A percentile compares a stretch with the other conserved stretches of the same genome.
Evolutionary conservation across 139 green algal genomes (phyloP).

Genomic region (Pleodorina starrii): DNA sequence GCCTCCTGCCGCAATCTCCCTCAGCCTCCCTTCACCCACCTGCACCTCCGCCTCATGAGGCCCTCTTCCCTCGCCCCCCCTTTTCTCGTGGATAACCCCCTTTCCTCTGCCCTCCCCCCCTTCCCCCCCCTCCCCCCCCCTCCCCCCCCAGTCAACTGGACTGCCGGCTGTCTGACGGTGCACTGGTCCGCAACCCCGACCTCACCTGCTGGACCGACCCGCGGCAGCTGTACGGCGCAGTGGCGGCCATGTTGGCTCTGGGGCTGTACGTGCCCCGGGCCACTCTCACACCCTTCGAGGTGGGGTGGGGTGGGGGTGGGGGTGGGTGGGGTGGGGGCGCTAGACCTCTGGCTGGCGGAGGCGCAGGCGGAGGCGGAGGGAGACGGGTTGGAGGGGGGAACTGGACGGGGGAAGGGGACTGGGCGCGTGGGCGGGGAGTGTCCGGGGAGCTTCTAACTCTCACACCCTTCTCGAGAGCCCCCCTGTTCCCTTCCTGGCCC

Average conservation of each 20-base stretch:
- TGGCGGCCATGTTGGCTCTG: conserved; percentile 15
- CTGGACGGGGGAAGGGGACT: too few relatives aligned
- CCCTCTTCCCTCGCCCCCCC: neutral
- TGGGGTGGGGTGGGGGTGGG: neutral
- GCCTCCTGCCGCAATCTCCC: too few relatives aligned
- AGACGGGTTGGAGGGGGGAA: too few relatives aligned
- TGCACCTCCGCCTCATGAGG: neutral
- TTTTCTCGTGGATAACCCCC: neutral
- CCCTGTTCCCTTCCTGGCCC: too few relatives aligned
- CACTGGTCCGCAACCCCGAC: conserved; percentile 29
- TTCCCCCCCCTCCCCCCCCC: neutral
- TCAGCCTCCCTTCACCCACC: neutral
- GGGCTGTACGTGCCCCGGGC: conserved; percentile 36
- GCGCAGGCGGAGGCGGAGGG: too few relatives aligned
- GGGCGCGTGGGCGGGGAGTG: too few relatives aligned
- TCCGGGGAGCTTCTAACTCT: too few relatives aligned
- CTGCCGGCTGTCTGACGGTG: conserved; percentile 11
- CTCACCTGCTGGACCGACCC: conserved; percentile 30
- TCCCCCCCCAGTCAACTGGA: conserved; percentile 15
- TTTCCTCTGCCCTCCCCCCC: neutral
- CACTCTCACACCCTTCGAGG: conserved; percentile 34
- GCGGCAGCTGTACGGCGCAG: conserved; percentile 21
- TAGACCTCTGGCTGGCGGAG: too few relatives aligned
- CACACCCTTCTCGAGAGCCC: too few relatives aligned
- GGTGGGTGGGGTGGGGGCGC: too few relatives aligned